Base-by-base conservation (phyloP, 305 asterid species). In the Fraxinus baroniana region DNA sequence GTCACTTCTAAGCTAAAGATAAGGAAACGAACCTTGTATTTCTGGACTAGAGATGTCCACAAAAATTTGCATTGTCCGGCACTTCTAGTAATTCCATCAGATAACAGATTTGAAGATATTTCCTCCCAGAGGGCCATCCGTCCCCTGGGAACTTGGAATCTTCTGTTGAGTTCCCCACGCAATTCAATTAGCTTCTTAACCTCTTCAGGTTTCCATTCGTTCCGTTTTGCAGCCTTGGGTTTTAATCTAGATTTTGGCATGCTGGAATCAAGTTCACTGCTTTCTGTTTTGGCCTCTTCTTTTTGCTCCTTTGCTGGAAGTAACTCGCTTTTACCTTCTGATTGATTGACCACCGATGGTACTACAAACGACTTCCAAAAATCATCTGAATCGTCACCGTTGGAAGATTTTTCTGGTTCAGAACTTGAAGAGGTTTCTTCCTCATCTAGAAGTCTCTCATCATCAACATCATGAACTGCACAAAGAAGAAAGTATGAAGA, bases 91-190 rank as follows among this genome's bases (percentile, higher is more conserved):
- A 91, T 49, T 89, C 98, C 98, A 64, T 83, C 91, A 62, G 87
- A 85, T 81, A 82, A 84, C 80, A 97, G 87, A 83, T 83, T 91
- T 28, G 93, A 87, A 75, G 99, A 97, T 87, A 97, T 91, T 92
- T 94, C 97, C 86, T 97, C 95, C 99, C 99, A 97, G 20, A 97
- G 97, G 74, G 93, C 97, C 98, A 94, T 97, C 70, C 98, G 92
- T 46, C 99, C 97, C 87, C 90, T 95, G 84, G 90, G 89, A 71
- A 92, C 94, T 89, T 91, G 98, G 93, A 97, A 97, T 86, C 94
- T 91, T 87, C 89, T 86, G 78, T 94, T 87, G 81, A 93, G 97
- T 83, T 95, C 95, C 83, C 96, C 97, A 4, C 98, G 98, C 91
- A 93, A 22, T 88, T 85, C 86, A 81, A 97, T 97, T 79, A 94